Evolutionary conservation across 1,139 yeast species (phyloP).

Genomic region (Nematodospora anomalae): DNA sequence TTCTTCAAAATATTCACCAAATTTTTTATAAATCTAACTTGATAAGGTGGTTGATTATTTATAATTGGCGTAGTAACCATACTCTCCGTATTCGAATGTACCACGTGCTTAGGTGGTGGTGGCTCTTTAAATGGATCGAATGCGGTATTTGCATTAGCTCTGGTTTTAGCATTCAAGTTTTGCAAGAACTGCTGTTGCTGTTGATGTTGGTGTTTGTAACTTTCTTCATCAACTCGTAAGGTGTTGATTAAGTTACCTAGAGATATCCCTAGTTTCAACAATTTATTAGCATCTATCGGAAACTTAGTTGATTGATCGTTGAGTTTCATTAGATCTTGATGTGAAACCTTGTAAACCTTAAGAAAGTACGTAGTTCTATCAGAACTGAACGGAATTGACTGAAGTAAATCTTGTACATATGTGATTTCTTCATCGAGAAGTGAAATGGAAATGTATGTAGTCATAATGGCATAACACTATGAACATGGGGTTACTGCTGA

Average conservation of each 20-base stretch:
- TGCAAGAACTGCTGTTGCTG: slow-evolving; percentile 14
- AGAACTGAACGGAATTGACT: slow-evolving; percentile 36
- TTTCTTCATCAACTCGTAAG: slow-evolving; percentile 38
- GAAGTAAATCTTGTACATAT: slow-evolving; percentile 29
- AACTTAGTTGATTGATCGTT: slow-evolving; percentile 23
- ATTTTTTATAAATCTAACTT: slow-evolving; percentile 38
- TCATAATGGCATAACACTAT: slow-evolving; percentile 5
- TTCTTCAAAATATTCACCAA: slow-evolving; percentile 37
- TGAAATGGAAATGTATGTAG: slow-evolving; percentile 17
- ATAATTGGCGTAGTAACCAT: background rate
- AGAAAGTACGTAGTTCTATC: slow-evolving; percentile 23
- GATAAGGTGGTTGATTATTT: slow-evolving; percentile 28
- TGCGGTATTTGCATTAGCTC: background rate
- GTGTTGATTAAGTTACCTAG: slow-evolving; percentile 44
- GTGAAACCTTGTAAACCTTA: slow-evolving; percentile 33
- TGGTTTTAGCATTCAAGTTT: slow-evolving; percentile 5
- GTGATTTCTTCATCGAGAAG: slow-evolving; percentile 28
- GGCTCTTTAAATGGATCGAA: slow-evolving; percentile 10
- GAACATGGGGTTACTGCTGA: background rate
- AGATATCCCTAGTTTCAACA: slow-evolving; percentile 45
- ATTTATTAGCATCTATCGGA: slow-evolving; percentile 40
- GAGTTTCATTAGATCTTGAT: slow-evolving; percentile 28
- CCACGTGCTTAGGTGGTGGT: slow-evolving; percentile 9
- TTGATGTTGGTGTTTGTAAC: slow-evolving; percentile 16
- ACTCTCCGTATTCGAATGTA: slow-evolving; percentile 12